Evolutionary conservation across 192 early-diverging fungal species (phyloP).

Genomic region (Coemansia nantahalensis): DNA sequence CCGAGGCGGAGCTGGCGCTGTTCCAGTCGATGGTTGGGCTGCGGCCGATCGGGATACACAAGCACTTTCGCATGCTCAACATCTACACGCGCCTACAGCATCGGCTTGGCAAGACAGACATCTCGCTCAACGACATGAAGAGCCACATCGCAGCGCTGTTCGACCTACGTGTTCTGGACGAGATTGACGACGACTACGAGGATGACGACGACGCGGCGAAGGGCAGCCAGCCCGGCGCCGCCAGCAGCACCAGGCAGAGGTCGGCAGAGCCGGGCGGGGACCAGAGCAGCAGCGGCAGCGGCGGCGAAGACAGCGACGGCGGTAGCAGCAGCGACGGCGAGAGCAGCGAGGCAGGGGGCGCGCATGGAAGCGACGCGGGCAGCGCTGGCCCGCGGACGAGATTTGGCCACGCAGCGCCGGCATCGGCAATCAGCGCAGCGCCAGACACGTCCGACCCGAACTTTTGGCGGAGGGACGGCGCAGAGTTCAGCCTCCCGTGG

Average conservation of each 20-base stretch:
- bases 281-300: slow-evolving; percentile 3
- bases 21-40: slow-evolving; percentile 47
- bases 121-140: slow-evolving; percentile 29
- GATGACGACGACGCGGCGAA: slow-evolving; percentile 12
- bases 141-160: slow-evolving; percentile 26
- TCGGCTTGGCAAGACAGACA: slow-evolving; percentile 24
- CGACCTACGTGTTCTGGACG: slow-evolving; percentile 34
- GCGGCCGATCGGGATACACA: slow-evolving; percentile 48
- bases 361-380: too few relatives aligned
- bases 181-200: slow-evolving; percentile 40
- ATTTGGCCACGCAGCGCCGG: too few relatives aligned
- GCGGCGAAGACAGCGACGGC: not conserved
- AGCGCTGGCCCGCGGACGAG: too few relatives aligned
- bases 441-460: slow-evolving; percentile 39
- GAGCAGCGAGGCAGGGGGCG: too few relatives aligned
- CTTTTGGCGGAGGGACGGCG: slow-evolving; percentile 37
- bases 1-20: slow-evolving; percentile 42
- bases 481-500: slow-evolving; percentile 47
- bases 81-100: slow-evolving; percentile 43
- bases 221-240: not conserved
- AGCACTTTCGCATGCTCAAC: slow-evolving; percentile 46
- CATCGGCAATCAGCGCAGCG: slow-evolving; percentile 13
- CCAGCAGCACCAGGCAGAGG: slow-evolving; percentile 2
- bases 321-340: not conserved
- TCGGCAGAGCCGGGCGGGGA: too few relatives aligned